A percentile compares a stretch with the other conserved stretches of the same genome.
Evolutionary conservation across 192 early-diverging fungal genomes (phyloP).

Genomic region (Chytriomyces confervae): DNA sequence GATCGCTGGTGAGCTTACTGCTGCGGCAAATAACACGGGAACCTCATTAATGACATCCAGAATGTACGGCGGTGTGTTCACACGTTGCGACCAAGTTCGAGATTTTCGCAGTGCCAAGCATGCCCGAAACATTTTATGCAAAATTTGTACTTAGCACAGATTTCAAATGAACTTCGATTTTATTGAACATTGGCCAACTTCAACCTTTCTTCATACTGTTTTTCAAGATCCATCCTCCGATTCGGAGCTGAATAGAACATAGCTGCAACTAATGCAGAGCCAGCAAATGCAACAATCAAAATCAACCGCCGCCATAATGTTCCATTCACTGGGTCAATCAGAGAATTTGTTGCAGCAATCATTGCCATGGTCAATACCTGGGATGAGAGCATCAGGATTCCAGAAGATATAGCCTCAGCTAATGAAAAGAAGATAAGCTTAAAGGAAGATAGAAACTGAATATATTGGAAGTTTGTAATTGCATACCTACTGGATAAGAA

Average conservation of each 20-base stretch:
- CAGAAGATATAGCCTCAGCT: slow-evolving; percentile 38
- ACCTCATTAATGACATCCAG: no score
- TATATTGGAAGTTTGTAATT: not conserved
- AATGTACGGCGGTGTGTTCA: no score
- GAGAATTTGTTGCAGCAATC: slow-evolving; percentile 34
- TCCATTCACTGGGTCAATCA: slow-evolving; percentile 1
- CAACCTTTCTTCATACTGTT: not conserved
- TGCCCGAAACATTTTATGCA: no score
- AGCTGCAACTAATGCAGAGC: not conserved
- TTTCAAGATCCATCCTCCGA: slow-evolving; percentile 30
- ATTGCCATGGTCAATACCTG: slow-evolving; percentile 21
- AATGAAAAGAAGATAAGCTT: not conserved
- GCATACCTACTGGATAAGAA: slow-evolving; percentile 38
- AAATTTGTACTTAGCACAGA: no score
- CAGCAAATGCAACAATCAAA: not conserved
- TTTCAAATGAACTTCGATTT: no score
- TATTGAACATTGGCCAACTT: not conserved
- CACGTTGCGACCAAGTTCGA: no score
- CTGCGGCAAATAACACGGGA: no score
- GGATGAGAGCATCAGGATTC: slow-evolving; percentile 23
- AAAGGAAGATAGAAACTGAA: not conserved
- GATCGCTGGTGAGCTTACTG: no score
- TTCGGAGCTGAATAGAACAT: slow-evolving; percentile 18
- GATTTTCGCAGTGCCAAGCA: no score
- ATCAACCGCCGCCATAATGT: slow-evolving; percentile 1